Conservation (phyloP, 2,329 filamentous ascomycete genomes). For the Neofusicoccum cordaticola region DNA sequence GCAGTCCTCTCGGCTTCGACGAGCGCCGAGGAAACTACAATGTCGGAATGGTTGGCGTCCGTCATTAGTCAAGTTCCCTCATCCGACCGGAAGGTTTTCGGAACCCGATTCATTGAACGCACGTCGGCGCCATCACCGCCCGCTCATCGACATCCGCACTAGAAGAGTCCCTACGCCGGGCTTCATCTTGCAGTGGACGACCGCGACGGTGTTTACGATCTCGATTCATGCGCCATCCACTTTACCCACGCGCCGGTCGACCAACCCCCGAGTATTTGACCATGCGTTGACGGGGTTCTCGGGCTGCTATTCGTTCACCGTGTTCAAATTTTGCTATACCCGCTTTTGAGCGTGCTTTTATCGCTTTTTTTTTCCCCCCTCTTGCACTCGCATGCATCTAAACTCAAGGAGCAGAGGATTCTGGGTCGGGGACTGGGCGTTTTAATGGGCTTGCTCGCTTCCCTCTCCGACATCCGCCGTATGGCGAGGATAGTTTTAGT, state of each 20-base stretch:
- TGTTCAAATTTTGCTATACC: slow-evolving; percentile 18
- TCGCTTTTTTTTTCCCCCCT: neutral
- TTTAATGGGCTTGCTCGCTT: neutral
- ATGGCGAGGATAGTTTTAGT: slow-evolving; percentile 4
- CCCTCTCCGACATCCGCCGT: neutral
- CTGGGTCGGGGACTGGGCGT: slow-evolving; percentile 3
- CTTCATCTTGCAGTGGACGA: neutral
- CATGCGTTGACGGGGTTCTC: slow-evolving; percentile 11
- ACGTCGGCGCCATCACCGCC: neutral
- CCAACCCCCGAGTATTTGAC: slow-evolving; percentile 14
- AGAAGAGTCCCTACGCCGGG: neutral
- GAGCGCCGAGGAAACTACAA: slow-evolving; percentile 17
- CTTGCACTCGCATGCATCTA: slow-evolving; percentile 12
- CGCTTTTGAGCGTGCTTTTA: slow-evolving; percentile 17
- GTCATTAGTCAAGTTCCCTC: slow-evolving; percentile 1
- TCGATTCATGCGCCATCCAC: neutral
- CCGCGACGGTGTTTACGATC: neutral
- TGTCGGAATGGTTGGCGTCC: slow-evolving; percentile 16
- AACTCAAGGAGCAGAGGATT: slow-evolving; percentile 10
- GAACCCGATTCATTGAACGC: neutral
- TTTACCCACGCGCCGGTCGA: neutral
- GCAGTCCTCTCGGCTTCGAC: slow-evolving; percentile 18
- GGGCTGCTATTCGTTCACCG: slow-evolving; percentile 11
- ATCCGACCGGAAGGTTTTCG: neutral
- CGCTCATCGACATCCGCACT: too few species aligned